Percentiles rank a stretch among this genome's conserved stretches.
Conservation (phyloP, 768 basidiomycete genomes). For the Mycena crocata region DNA sequence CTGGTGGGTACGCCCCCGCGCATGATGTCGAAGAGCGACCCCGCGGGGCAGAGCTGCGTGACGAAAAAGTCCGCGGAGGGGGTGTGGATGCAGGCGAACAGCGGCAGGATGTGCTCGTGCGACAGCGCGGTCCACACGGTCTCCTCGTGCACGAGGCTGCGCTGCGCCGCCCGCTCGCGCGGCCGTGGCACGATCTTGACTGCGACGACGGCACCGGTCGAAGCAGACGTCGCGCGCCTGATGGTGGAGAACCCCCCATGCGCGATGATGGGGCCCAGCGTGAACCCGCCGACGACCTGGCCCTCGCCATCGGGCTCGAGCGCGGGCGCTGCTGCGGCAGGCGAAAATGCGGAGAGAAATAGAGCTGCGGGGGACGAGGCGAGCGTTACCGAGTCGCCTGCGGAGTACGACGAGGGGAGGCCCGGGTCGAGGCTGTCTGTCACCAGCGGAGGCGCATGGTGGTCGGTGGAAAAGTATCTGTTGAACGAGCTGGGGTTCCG, state of each 20-base stretch:
- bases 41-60: constrained; percentile 86
- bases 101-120: constrained; percentile 89
- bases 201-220: constrained; percentile 73
- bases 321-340: constrained; percentile 45
- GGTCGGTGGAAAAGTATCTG: constrained; percentile 28
- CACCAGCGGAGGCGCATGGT: constrained; percentile 1
- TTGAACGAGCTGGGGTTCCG: constrained; percentile 14
- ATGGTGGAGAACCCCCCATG: constrained; percentile 88
- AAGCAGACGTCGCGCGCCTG: constrained; percentile 70
- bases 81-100: constrained; percentile 73
- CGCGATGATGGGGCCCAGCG: constrained; percentile 80
- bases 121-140: constrained; percentile 78
- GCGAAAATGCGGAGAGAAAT: constrained; percentile 76
- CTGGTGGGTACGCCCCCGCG: constrained; percentile 76
- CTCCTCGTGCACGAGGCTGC: constrained; percentile 77
- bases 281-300: constrained; percentile 75
- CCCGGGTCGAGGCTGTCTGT: background rate
- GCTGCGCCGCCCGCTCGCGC: constrained; percentile 61
- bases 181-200: constrained; percentile 83
- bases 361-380: constrained; percentile 76
- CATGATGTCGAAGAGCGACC: constrained; percentile 87
- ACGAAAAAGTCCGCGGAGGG: constrained; percentile 81
- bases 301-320: constrained; percentile 74
- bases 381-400: background rate
- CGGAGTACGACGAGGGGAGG: constrained; percentile 3